Evolutionary conservation across 345 rosid genomes (phyloP).

Genomic region (Ricinus communis): DNA sequence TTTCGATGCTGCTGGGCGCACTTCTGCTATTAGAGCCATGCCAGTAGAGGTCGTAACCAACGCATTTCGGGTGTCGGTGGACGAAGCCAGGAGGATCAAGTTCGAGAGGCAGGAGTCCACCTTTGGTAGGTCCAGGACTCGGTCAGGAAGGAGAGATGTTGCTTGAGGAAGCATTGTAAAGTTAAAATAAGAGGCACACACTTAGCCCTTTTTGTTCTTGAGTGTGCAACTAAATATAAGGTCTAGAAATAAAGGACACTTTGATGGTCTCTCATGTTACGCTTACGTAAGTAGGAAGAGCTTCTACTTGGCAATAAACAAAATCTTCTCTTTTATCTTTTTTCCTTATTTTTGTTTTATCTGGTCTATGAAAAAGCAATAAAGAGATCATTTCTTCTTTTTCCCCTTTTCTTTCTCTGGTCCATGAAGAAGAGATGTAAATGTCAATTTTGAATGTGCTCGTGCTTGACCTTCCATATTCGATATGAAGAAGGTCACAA

Average conservation of each 20-base stretch:
- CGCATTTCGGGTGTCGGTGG: slow-evolving; percentile 43
- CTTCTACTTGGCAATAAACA: neutral
- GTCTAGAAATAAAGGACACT: neutral
- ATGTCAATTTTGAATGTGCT: too few species aligned
- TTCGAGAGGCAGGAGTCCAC: slow-evolving; percentile 41
- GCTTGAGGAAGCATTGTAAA: slow-evolving; percentile 33
- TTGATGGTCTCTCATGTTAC: neutral
- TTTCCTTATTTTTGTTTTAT: too few species aligned
- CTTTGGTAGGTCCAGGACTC: slow-evolving; percentile 20
- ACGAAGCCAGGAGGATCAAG: slow-evolving; percentile 64
- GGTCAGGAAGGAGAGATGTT: slow-evolving; percentile 47
- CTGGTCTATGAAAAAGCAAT: too few species aligned
- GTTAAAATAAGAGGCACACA: neutral
- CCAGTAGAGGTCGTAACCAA: slow-evolving; percentile 56
- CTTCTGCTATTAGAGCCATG: slow-evolving; percentile 50
- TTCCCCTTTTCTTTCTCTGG: too few species aligned
- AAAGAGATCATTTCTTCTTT: too few species aligned
- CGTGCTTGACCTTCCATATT: too few species aligned
- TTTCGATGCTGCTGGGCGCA: slow-evolving; percentile 48
- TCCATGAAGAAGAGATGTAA: too few species aligned
- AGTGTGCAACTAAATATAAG: too few species aligned
- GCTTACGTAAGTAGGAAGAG: neutral
- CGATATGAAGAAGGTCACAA: too few species aligned
- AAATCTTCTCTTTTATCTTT: too few species aligned
- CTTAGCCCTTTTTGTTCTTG: neutral